These are phyloP conservation scores for Acanthamoeba triangularis DNA, from an alignment of 208 protist genomes.

Conservation along the genomic window DNA sequence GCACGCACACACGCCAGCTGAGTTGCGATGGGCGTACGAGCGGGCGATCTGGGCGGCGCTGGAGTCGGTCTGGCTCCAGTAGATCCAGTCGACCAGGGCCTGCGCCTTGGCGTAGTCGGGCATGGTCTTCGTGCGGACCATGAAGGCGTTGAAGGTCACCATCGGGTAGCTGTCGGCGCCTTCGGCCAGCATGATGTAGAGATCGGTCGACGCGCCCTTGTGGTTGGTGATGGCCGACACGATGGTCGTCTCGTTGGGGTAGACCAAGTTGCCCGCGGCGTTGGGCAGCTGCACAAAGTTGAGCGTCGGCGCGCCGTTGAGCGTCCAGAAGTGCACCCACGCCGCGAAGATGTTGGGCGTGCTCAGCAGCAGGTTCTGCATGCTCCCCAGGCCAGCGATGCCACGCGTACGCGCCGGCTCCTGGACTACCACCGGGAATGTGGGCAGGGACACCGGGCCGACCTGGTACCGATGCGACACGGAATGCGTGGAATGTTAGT, in stretches of 20 bases:
- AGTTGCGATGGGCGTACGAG: neutral
- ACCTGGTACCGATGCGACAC: neutral
- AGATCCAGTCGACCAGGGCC: constrained; percentile 47
- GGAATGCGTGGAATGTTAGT: neutral
- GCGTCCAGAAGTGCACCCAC: constrained; percentile 10
- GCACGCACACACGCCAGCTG: neutral
- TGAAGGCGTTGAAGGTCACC: constrained; percentile 19
- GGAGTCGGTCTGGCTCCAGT: constrained; percentile 20
- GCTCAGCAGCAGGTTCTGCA: constrained; percentile 1
- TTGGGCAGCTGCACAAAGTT: constrained; percentile 38
- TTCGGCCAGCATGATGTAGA: neutral
- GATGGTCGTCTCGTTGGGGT: constrained; percentile 22
- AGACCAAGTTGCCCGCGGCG: neutral
- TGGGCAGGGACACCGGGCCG: neutral
- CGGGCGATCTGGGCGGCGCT: neutral
- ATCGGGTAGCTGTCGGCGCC: constrained; percentile 15
- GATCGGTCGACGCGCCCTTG: neutral
- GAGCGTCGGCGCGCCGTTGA: neutral
- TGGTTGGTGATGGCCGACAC: constrained; percentile 21
- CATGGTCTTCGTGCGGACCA: neutral
- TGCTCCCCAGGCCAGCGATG: neutral
- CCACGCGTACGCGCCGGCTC: neutral
- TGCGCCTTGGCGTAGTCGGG: neutral
- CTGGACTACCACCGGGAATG: neutral
- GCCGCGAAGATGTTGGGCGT: constrained; percentile 27